Conservation (phyloP, 169 alveolate genomes). For the Eimeria mitis region DNA sequence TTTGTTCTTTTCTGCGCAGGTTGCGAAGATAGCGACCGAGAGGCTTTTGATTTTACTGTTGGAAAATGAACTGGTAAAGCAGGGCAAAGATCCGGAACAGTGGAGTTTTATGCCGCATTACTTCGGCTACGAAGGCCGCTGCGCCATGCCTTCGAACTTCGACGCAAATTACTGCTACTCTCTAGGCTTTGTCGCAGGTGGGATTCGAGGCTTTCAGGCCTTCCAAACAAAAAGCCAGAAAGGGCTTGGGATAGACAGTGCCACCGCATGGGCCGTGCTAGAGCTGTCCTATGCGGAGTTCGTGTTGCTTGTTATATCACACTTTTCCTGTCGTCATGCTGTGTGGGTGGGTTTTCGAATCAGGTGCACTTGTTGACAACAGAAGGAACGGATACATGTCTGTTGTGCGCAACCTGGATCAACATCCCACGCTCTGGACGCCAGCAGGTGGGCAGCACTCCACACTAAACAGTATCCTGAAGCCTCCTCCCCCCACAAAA, state of each 20-base stretch:
- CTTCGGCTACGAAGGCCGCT: constrained; percentile 93
- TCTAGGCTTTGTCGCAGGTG: constrained; percentile 97
- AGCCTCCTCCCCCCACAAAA: background rate
- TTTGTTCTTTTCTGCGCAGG: constrained; percentile 82
- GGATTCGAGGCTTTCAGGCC: constrained; percentile 10
- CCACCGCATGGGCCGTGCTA: background rate
- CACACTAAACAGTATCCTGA: background rate
- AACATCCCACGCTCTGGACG: constrained; percentile 85
- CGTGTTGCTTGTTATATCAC: background rate
- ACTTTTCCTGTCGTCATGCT: background rate
- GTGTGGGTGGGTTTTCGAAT: constrained; percentile 85
- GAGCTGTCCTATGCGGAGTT: background rate
- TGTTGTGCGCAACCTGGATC: constrained; percentile 92
- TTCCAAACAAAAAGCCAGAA: background rate
- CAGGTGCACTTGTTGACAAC: constrained; percentile 93
- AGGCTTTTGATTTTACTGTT: constrained; percentile 96
- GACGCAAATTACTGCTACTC: constrained; percentile 99
- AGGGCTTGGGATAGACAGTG: background rate
- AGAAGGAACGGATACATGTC: constrained; percentile 97
- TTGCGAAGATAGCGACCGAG: constrained; percentile 99
- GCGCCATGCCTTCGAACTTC: constrained; percentile 96
- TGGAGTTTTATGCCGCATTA: constrained; percentile 94
- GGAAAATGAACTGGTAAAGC: constrained; percentile 84
- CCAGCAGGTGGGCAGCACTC: constrained; percentile 67
- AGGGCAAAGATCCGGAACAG: constrained; percentile 76